Evolutionary conservation across 2,329 filamentous ascomycete genomes (phyloP), one percentile per base, ranked within the genome.

Genomic region (Trichoderma sp.): DNA sequence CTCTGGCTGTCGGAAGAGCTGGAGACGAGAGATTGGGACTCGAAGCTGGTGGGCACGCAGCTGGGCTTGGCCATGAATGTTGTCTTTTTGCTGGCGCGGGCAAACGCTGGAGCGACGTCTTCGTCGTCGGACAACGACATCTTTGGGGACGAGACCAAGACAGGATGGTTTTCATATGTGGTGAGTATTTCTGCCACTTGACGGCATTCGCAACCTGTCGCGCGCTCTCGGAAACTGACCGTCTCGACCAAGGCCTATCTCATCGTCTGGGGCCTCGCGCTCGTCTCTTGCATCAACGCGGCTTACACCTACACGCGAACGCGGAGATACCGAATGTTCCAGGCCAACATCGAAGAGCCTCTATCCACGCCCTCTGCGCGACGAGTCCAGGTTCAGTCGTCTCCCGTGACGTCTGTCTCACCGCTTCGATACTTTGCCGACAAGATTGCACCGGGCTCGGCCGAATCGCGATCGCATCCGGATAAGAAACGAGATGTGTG

Each of bases 1-100:
- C 88, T 99, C 21, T 97, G 93, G 91, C 80, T 97, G 2, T 96
- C 93, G 0, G 95, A 98, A 78, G 93, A 97, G 81, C 86, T 99
- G 70, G 94, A 97, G 77, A 93, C 93, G 32, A 90, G 91, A 76
- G 92, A 97, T 74, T 96, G 94, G 89, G 92, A 97, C 74, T 93
- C 95, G 24, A 90, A 92, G 73, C 82, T 89, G 43, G 91, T 93
- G 78, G 91, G 93, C 30, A 87, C 89, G 5, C 89, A 92, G 63
- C 82, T 97, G 21, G 95, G 94, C 5, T 74, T 97, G 32, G 86
- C 78, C 0, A 83, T 94, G 74, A 98, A 98, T 79, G 81, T 97
- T 51, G 73, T 90, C 37, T 95, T 97, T 77, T 83, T 97, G 66
- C 81, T 98, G 72, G 91, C 94, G 34, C 88, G 93, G 74, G 93